Conservation (phyloP, 2,329 filamentous ascomycete genomes). For the Curvularia sp. region DNA sequence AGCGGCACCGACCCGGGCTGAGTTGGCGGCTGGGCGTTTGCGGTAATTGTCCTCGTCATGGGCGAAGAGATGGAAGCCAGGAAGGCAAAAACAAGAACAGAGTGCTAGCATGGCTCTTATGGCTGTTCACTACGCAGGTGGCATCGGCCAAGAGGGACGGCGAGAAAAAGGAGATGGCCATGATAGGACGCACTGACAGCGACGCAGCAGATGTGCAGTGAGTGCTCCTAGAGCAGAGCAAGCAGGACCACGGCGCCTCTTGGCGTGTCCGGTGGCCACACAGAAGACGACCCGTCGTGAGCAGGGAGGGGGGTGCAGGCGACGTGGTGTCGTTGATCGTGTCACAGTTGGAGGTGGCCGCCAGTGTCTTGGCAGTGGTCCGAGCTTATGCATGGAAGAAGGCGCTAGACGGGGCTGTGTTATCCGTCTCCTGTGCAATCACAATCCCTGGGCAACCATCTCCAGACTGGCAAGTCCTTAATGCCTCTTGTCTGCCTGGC, state of each 20-base stretch:
- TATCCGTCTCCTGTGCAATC: constrained; percentile 10
- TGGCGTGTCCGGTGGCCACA: neutral
- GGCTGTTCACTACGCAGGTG: neutral
- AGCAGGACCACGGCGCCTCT: neutral
- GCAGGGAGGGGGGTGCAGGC: neutral
- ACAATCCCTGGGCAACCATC: neutral
- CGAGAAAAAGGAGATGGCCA: neutral
- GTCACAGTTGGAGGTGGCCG: neutral
- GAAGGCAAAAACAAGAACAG: constrained; percentile 18
- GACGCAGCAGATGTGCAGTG: neutral
- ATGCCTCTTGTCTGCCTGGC: neutral
- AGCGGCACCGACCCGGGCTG: constrained; percentile 20
- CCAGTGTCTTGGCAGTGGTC: too few relatives aligned
- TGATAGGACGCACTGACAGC: neutral
- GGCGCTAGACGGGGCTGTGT: constrained; percentile 14
- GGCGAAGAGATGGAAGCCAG: constrained; percentile 12
- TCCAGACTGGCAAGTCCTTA: constrained; percentile 1
- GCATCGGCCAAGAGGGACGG: neutral
- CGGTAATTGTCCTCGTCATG: neutral
- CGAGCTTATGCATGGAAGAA: constrained; percentile 1
- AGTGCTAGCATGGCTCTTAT: neutral
- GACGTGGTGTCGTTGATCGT: constrained; percentile 4
- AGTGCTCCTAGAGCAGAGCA: neutral
- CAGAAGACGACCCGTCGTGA: neutral
- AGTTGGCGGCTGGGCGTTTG: constrained; percentile 16